phyloP scores from a whole-genome alignment of 1,284 basidiomycete species.

The Fomitiporia mediterranea region DNA sequence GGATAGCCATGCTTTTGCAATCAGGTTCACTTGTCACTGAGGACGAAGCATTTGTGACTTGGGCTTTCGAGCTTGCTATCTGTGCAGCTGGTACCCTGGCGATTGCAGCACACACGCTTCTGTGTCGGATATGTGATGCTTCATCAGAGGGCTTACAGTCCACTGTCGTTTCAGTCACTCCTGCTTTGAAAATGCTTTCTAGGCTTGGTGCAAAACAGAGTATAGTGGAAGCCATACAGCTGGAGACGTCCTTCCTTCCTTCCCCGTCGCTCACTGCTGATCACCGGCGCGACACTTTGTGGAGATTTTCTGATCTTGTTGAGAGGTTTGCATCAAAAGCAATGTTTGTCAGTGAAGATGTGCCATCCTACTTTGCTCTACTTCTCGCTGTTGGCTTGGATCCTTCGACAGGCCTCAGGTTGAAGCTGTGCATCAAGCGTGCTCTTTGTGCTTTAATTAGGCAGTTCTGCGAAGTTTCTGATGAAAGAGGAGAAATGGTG shows the following conservation, averaged over 20 bases:
- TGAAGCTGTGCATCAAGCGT: slow-evolving; percentile 41
- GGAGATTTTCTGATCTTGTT: slow-evolving; percentile 5
- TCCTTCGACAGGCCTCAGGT: slow-evolving; percentile 37
- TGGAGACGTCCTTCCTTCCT: not conserved
- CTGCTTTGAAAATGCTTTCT: not conserved
- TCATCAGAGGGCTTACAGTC: not conserved
- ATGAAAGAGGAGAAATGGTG: slow-evolving; percentile 32
- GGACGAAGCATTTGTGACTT: not conserved
- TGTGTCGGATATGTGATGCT: not conserved
- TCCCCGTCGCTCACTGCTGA: not conserved
- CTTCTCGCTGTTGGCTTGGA: slow-evolving; percentile 53
- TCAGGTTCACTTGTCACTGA: not conserved
- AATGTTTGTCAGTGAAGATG: slow-evolving; percentile 35
- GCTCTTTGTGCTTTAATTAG: slow-evolving; percentile 44
- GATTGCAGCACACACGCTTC: not conserved
- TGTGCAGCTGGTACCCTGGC: not conserved
- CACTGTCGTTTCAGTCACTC: not conserved
- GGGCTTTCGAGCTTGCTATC: slow-evolving; percentile 19
- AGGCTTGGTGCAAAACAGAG: slow-evolving; percentile 3
- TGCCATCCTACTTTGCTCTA: slow-evolving; percentile 46
- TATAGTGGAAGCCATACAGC: not conserved
- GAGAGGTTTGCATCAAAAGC: not conserved
- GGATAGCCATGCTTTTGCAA: not conserved
- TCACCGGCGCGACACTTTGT: not conserved
- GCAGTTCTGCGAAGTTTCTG: slow-evolving; percentile 31